Evolutionary conservation across 345 rosid species (phyloP).

Genomic region (Dimocarpus longan): DNA sequence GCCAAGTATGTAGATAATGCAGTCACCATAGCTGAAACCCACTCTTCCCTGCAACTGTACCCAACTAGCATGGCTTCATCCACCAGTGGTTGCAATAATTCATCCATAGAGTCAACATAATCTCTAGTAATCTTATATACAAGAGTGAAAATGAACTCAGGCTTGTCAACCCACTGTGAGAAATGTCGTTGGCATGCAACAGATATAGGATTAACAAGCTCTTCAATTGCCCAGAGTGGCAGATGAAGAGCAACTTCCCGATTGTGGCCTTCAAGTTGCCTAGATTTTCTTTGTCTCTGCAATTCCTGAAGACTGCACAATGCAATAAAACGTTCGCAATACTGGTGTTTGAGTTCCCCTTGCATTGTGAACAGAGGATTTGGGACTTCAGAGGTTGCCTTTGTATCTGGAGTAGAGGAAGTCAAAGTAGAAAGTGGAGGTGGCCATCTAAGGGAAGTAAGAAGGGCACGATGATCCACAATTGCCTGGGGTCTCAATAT

Average conservation of each 20-base stretch:
- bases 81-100: constrained; percentile 88
- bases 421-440: constrained; percentile 68
- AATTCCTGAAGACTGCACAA: constrained; percentile 78
- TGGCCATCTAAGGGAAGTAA: constrained; percentile 92
- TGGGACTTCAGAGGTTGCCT: constrained; percentile 46
- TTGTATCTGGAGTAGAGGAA: constrained; percentile 50
- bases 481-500: constrained; percentile 88
- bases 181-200: constrained; percentile 77
- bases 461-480: constrained; percentile 81
- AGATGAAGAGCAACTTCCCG: constrained; percentile 66
- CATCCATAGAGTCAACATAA: constrained; percentile 89
- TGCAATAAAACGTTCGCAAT: constrained; percentile 80
- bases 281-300: constrained; percentile 79
- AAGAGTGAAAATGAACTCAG: constrained; percentile 87
- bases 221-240: constrained; percentile 98
- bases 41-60: constrained; percentile 95
- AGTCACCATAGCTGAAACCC: constrained; percentile 94
- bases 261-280: constrained; percentile 76
- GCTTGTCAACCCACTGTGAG: constrained; percentile 75
- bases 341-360: constrained; percentile 67
- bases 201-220: constrained; percentile 84
- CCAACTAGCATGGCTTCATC: constrained; percentile 87
- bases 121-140: constrained; percentile 83
- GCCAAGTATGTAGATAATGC: constrained; percentile 71
- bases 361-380: constrained; percentile 85